phyloP scores from a whole-genome alignment of 1,139 yeast genomes.

The Yamadazyma friedrichii region DNA sequence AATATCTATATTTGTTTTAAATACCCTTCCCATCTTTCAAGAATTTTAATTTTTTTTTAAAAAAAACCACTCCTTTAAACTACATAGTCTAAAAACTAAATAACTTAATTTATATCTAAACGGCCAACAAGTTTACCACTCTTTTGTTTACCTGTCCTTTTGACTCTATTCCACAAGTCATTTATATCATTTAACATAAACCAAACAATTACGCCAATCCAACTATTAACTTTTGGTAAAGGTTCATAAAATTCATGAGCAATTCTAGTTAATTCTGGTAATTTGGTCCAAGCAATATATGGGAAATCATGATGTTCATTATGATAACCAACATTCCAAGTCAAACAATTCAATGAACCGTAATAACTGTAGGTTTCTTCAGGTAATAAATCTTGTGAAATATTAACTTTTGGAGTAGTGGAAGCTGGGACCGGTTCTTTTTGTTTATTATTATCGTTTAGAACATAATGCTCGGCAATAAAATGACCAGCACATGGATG shows the following conservation, averaged over 20 bases:
- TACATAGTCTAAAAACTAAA: too few species aligned
- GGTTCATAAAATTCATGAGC: constrained; percentile 84
- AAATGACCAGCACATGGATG: constrained; percentile 97
- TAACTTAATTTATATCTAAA: constrained; percentile 16
- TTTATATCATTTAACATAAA: constrained; percentile 70
- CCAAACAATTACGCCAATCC: constrained; percentile 76
- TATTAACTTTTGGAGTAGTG: constrained; percentile 21
- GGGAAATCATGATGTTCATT: constrained; percentile 97
- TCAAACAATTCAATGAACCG: constrained; percentile 70
- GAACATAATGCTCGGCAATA: constrained; percentile 87
- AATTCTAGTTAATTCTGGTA: constrained; percentile 61
- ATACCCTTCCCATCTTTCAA: background rate
- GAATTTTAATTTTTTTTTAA: background rate
- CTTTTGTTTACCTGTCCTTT: constrained; percentile 50
- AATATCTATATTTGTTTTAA: background rate
- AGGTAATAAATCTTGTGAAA: constrained; percentile 43
- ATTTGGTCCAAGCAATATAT: constrained; percentile 83
- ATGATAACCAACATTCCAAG: constrained; percentile 94
- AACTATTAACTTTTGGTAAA: constrained; percentile 72
- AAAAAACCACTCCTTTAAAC: too few species aligned
- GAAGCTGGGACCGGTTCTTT: constrained; percentile 15
- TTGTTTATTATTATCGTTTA: constrained; percentile 56
- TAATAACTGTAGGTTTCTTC: constrained; percentile 87
- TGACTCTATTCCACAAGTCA: constrained; percentile 77
- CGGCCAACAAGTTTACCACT: constrained; percentile 27